Percentiles rank a stretch among this genome's conserved stretches.
phyloP scores from a whole-genome alignment of 1,139 yeast genomes.

The Pneumocystis wakefieldiae region DNA sequence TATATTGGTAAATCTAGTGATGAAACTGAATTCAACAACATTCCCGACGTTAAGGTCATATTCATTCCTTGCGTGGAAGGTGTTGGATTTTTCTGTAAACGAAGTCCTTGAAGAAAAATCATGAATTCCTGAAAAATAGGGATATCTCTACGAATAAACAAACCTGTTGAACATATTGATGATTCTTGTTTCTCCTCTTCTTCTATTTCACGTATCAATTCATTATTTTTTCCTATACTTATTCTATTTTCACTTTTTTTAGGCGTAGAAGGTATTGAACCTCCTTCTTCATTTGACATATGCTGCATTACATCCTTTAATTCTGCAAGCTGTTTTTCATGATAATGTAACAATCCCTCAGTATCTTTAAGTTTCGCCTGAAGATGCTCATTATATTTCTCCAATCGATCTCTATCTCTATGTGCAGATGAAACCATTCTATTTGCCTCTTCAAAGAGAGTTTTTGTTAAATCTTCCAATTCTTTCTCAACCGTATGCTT shows the following conservation, averaged over 20 bases:
- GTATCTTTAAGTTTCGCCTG: conserved; percentile 57
- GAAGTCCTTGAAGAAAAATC: neutral
- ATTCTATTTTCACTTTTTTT: neutral
- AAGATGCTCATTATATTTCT: conserved; percentile 36
- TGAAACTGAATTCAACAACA: neutral
- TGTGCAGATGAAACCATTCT: conserved; percentile 57
- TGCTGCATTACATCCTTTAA: conserved; percentile 45
- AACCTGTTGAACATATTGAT: neutral
- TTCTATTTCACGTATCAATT: too few relatives aligned
- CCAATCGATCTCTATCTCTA: conserved; percentile 25
- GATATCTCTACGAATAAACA: neutral
- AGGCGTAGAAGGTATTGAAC: neutral
- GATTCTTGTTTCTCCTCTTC: neutral
- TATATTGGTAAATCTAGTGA: neutral
- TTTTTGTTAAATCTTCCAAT: conserved; percentile 54
- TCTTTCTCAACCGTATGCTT: conserved; percentile 42
- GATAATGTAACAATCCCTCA: conserved; percentile 47
- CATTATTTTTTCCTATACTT: conserved; percentile 3
- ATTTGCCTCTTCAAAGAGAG: conserved; percentile 58
- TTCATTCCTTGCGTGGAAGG: neutral
- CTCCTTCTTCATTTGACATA: conserved; percentile 26
- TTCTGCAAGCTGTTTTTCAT: conserved; percentile 56
- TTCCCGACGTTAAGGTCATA: too few relatives aligned
- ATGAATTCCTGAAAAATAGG: neutral
- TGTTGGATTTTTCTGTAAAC: neutral